Conservation (phyloP, 1,139 yeast species). For the Yarrowia galli region DNA sequence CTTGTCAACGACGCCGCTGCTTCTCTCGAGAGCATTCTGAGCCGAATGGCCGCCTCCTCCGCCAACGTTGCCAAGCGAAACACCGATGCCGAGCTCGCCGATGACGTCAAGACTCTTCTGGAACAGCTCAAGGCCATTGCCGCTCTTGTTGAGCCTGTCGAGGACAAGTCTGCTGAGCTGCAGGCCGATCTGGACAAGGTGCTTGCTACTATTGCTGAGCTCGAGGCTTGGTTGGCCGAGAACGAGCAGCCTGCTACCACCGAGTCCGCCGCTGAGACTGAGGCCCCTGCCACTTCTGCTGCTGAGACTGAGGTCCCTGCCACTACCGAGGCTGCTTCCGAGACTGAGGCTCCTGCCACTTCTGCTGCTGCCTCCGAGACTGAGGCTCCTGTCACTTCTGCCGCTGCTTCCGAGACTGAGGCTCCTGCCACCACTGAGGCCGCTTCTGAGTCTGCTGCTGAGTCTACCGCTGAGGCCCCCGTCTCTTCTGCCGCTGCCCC, state of each 20-base stretch:
- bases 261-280: background rate
- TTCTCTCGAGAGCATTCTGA: background rate
- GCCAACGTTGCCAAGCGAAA: slow-evolving; percentile 4
- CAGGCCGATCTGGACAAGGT: slow-evolving; percentile 4
- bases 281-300: background rate
- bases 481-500: background rate
- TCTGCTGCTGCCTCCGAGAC: too few species aligned
- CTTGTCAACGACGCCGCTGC: background rate
- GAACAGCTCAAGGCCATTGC: background rate
- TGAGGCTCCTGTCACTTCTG: too few species aligned
- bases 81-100: background rate
- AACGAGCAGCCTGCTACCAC: background rate
- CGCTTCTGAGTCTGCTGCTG: too few species aligned
- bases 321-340: too few species aligned
- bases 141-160: background rate
- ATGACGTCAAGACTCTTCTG: background rate
- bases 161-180: slow-evolving; percentile 1
- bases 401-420: too few species aligned
- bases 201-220: background rate
- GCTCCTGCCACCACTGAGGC: too few species aligned
- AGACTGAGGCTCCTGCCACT: too few species aligned
- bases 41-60: too few species aligned
- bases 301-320: too few species aligned
- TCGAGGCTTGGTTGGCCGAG: slow-evolving; percentile 1
- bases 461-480: background rate